These are phyloP conservation scores for Postia placenta DNA, from an alignment of 768 basidiomycete species.

Conservation along the genomic window DNA sequence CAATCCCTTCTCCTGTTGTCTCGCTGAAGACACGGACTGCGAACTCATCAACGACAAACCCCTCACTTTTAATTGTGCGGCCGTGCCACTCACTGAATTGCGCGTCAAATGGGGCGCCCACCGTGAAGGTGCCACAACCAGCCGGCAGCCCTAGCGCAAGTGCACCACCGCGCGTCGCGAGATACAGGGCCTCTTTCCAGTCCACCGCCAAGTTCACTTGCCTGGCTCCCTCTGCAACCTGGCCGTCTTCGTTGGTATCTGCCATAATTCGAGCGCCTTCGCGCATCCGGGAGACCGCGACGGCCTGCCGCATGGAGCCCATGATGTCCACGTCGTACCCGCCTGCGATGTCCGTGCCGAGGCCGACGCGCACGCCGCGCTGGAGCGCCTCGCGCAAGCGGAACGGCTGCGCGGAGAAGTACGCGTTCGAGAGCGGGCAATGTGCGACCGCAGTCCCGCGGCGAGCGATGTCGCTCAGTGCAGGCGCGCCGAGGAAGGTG, in stretches of 20 bases:
- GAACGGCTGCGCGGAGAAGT: slow-evolving; percentile 74
- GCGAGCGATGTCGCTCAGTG: slow-evolving; percentile 43
- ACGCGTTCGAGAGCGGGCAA: slow-evolving; percentile 85
- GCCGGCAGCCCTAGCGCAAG: slow-evolving; percentile 53
- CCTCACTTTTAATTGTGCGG: background rate
- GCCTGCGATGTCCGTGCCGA: slow-evolving; percentile 84
- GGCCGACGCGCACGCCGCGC: slow-evolving; percentile 59
- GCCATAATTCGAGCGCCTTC: slow-evolving; percentile 41
- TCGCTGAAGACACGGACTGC: slow-evolving; percentile 9
- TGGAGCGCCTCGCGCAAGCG: slow-evolving; percentile 65
- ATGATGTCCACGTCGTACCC: slow-evolving; percentile 80
- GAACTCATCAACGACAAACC: background rate
- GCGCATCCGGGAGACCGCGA: slow-evolving; percentile 62
- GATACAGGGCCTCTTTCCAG: slow-evolving; percentile 78
- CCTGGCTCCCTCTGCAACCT: no score
- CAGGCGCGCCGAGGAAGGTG: slow-evolving; percentile 59
- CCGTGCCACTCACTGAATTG: slow-evolving; percentile 57
- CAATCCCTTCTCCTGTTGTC: slow-evolving; percentile 37
- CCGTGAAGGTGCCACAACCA: slow-evolving; percentile 44
- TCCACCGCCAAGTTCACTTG: slow-evolving; percentile 44
- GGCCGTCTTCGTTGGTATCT: slow-evolving; percentile 1
- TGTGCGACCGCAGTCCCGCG: slow-evolving; percentile 67
- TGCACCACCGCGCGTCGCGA: slow-evolving; percentile 80
- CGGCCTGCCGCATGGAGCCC: slow-evolving; percentile 74
- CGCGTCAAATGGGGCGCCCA: slow-evolving; percentile 68